Conservation (phyloP, 2,329 filamentous ascomycete genomes). For the Hyphodiscus sp. region DNA sequence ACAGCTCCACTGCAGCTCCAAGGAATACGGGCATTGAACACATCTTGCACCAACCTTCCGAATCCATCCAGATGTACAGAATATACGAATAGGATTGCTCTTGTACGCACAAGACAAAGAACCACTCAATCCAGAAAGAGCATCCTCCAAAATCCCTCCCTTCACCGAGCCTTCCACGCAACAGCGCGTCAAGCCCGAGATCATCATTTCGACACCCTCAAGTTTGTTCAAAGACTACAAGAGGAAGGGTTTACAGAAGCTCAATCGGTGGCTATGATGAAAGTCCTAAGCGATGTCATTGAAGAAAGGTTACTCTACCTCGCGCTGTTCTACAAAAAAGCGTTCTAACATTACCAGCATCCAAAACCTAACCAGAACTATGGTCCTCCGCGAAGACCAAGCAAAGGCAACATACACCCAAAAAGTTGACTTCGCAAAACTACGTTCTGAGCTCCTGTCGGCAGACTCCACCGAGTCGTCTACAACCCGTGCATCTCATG, state of each 20-base stretch:
- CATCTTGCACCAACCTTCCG: conserved; percentile 9
- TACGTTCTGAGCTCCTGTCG: conserved; percentile 87
- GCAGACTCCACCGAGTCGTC: conserved; percentile 87
- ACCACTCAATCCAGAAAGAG: conserved; percentile 5
- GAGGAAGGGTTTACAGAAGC: conserved; percentile 92
- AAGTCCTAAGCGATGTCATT: conserved; percentile 90
- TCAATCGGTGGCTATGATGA: conserved; percentile 98
- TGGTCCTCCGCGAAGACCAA: conserved; percentile 93
- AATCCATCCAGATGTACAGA: conserved; percentile 5
- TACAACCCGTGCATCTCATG: conserved; percentile 82
- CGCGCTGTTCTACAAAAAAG: background rate
- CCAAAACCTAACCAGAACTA: conserved; percentile 92
- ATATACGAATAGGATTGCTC: background rate
- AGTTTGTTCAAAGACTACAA: conserved; percentile 87
- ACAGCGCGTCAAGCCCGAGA: conserved; percentile 59
- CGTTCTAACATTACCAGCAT: conserved; percentile 50
- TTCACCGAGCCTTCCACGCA: conserved; percentile 56
- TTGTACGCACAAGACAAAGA: conserved; percentile 2
- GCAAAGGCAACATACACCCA: conserved; percentile 75
- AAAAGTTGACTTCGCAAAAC: conserved; percentile 97
- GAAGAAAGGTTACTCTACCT: conserved; percentile 66
- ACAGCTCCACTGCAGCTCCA: conserved; percentile 13
- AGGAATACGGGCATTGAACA: conserved; percentile 21
- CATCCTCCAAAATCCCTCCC: conserved; percentile 16
- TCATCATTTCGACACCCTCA: conserved; percentile 97